These are phyloP conservation scores for Takakia lepidozioides DNA, from an alignment of 225 moss, liverwort and hornwort genomes.

Conservation along the genomic window DNA sequence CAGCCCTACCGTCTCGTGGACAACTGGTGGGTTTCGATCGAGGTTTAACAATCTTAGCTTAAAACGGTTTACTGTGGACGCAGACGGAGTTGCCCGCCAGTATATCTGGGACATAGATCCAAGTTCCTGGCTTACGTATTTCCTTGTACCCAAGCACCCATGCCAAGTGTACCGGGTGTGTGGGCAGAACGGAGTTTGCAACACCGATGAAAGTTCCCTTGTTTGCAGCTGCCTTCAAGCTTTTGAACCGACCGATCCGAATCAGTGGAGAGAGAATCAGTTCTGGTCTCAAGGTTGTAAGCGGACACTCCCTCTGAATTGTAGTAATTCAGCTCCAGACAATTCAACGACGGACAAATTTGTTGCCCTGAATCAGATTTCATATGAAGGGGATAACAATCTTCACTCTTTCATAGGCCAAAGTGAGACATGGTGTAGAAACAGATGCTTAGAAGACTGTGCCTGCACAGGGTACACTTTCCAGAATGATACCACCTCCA, in stretches of 20 bases:
- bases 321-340: constrained; percentile 6
- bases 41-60: constrained; percentile 14
- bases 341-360: constrained; percentile 11
- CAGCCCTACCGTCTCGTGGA: constrained; percentile 21
- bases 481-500: no score
- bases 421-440: no score
- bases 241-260: constrained; percentile 4
- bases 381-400: constrained; percentile 3
- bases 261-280: constrained; percentile 12
- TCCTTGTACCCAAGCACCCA: constrained; percentile 16
- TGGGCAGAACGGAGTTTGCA: constrained; percentile 20
- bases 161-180: constrained; percentile 23
- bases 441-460: no score
- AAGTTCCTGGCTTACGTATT: constrained; percentile 29
- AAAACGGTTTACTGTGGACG: constrained; percentile 20
- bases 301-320: constrained; percentile 5
- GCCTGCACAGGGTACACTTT: no score
- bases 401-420: no score
- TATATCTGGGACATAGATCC: constrained; percentile 23
- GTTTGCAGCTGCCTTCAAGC: constrained; percentile 19
- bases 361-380: constrained; percentile 5
- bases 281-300: constrained; percentile 26
- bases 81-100: constrained; percentile 27
- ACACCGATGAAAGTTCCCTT: constrained; percentile 8
- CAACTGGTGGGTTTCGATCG: constrained; percentile 21